Evolutionary conservation across 2,329 filamentous ascomycete genomes (phyloP).

Genomic region (Aureobasidium vineae): DNA sequence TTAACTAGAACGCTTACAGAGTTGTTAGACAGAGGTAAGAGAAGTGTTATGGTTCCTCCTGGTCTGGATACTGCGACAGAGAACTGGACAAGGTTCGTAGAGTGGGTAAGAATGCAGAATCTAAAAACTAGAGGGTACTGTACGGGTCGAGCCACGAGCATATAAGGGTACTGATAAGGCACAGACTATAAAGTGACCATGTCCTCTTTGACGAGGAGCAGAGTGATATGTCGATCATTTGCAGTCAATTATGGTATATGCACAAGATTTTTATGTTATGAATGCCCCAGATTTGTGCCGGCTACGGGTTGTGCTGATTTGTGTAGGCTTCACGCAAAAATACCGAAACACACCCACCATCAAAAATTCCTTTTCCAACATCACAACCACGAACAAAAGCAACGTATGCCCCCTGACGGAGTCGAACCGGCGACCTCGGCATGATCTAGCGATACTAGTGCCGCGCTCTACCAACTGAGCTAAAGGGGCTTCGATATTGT

Average conservation of each 20-base stretch:
- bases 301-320: not conserved
- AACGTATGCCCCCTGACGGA: constrained; percentile 17
- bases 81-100: too few species aligned
- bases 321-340: not conserved
- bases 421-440: constrained; percentile 25
- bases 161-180: too few species aligned
- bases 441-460: constrained; percentile 20
- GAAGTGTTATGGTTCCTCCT: too few species aligned
- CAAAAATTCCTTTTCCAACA: not conserved
- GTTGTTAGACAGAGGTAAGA: too few species aligned
- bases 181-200: not conserved
- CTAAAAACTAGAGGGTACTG: too few species aligned
- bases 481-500: not conserved
- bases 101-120: too few species aligned
- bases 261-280: not conserved
- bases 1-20: too few species aligned
- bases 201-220: too few species aligned
- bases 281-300: not conserved
- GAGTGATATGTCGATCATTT: not conserved
- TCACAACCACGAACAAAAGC: not conserved
- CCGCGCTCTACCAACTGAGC: constrained; percentile 27
- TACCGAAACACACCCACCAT: not conserved
- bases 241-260: not conserved
- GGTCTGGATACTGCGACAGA: too few species aligned
- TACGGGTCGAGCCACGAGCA: too few species aligned